Percentiles rank a stretch among this genome's conserved stretches.
Conservation (phyloP, 1,284 basidiomycete genomes). For the Exobasidium rhododendri region DNA sequence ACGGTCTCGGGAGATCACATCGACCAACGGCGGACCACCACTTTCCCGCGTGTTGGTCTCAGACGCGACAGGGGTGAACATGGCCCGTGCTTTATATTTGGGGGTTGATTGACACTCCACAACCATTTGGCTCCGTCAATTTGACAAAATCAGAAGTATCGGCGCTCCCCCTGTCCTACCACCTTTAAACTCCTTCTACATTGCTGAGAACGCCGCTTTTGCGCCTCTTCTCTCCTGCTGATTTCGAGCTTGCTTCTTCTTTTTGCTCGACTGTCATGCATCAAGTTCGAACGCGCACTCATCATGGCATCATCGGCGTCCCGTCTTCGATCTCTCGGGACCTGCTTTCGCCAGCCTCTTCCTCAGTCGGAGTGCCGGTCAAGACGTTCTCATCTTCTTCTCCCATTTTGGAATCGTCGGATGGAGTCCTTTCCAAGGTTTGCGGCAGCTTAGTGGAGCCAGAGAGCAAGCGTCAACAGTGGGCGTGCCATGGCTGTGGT, state of each 20-base stretch:
- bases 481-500: conserved; percentile 34
- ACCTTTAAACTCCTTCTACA: neutral
- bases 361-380: neutral
- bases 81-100: neutral
- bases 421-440: conserved; percentile 39
- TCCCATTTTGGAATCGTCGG: conserved; percentile 26
- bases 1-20: too few species aligned
- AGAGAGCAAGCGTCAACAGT: conserved; percentile 21
- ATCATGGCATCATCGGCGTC: conserved; percentile 13
- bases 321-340: conserved; percentile 36
- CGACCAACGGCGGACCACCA: too few species aligned
- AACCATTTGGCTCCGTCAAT: neutral
- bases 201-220: too few species aligned
- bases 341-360: conserved; percentile 17
- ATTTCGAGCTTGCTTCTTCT: too few species aligned
- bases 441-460: conserved; percentile 42
- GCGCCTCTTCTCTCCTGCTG: too few species aligned
- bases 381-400: conserved; percentile 13
- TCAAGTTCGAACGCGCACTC: neutral
- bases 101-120: neutral
- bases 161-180: neutral
- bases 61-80: neutral
- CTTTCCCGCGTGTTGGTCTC: too few species aligned
- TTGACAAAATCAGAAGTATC: neutral
- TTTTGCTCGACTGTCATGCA: too few species aligned